These are phyloP conservation scores for Botrytis byssoidea DNA, from an alignment of 2,329 filamentous ascomycete species.

Conservation along the genomic window DNA sequence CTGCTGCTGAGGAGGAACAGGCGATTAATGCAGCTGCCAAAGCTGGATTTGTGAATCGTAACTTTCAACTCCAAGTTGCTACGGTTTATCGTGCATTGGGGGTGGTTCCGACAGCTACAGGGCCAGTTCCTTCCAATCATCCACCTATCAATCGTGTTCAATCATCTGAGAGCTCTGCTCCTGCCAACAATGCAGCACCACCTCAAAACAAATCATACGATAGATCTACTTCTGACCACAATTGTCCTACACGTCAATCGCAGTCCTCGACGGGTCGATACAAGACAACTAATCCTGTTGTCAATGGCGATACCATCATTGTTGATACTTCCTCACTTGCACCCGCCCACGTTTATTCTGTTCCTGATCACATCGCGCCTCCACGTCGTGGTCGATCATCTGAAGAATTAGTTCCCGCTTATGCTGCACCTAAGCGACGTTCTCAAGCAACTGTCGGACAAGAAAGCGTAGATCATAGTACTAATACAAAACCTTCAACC, in stretches of 20 bases:
- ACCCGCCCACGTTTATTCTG: background rate
- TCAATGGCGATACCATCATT: background rate
- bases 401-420: background rate
- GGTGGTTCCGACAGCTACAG: background rate
- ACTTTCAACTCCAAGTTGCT: constrained; percentile 1
- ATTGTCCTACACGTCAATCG: background rate
- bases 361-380: background rate
- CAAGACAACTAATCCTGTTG: background rate
- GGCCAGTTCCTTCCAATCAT: background rate
- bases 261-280: background rate
- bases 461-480: background rate
- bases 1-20: background rate
- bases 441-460: background rate
- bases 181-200: background rate
- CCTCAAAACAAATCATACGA: background rate
- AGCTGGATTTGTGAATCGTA: background rate
- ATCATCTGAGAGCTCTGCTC: background rate
- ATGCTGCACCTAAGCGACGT: background rate
- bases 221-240: background rate
- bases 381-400: background rate
- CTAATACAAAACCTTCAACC: accelerated
- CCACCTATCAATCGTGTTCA: background rate
- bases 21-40: background rate
- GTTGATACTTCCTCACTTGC: background rate
- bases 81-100: background rate